These are phyloP conservation scores for Aschersonia sp. DNA, from an alignment of 2,329 filamentous ascomycete genomes.

Conservation along the genomic window DNA sequence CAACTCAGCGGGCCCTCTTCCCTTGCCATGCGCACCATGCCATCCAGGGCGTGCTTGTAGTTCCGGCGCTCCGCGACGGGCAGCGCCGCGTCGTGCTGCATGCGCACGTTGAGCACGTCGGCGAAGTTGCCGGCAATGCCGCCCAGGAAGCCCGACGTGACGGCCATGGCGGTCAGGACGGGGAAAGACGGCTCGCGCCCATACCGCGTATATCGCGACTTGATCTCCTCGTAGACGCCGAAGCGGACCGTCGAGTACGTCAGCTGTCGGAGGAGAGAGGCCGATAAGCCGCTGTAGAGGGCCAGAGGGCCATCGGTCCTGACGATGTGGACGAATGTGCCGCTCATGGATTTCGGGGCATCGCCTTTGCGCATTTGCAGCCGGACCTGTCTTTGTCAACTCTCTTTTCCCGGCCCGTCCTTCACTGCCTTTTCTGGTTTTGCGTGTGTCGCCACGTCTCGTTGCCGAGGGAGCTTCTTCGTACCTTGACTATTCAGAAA, in stretches of 20 bases:
- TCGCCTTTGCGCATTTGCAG: conserved; percentile 71
- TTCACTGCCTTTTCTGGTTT: not conserved
- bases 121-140: conserved; percentile 87
- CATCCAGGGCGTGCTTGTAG: conserved; percentile 81
- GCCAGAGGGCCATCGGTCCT: conserved; percentile 62
- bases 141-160: conserved; percentile 71
- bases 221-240: conserved; percentile 90
- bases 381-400: conserved; percentile 67
- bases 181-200: conserved; percentile 49
- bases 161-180: conserved; percentile 71
- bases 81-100: conserved; percentile 85
- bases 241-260: conserved; percentile 96
- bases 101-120: conserved; percentile 93
- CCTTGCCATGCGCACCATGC: conserved; percentile 72
- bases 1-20: conserved; percentile 65
- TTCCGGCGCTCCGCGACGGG: conserved; percentile 62
- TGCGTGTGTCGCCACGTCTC: not conserved
- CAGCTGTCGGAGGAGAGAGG: conserved; percentile 81
- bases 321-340: conserved; percentile 73
- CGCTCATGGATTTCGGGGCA: conserved; percentile 66
- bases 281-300: conserved; percentile 83
- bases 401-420: not conserved
- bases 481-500: conserved; percentile 6
- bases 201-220: conserved; percentile 44
- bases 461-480: not conserved